These are phyloP conservation scores for Scytalidium sp. DNA, from an alignment of 2,329 filamentous ascomycete genomes.

Conservation along the genomic window DNA sequence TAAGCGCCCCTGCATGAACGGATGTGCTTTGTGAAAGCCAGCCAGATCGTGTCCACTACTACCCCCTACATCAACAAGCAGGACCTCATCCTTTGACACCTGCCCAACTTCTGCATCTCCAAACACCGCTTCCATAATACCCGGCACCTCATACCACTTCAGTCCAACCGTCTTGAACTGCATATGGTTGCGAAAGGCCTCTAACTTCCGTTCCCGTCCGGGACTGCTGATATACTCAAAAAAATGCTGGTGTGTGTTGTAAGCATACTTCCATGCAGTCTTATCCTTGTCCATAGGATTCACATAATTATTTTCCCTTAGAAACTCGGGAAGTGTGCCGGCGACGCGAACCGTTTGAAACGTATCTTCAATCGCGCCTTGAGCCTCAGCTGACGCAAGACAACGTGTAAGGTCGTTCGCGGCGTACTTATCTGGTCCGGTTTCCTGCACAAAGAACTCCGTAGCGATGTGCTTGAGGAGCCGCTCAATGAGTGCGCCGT, in stretches of 20 bases:
- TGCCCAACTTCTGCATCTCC: conserved; percentile 1
- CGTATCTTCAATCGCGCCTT: conserved; percentile 2
- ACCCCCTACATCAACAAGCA: conserved; percentile 11
- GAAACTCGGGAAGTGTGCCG: neutral
- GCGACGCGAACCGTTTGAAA: conserved; percentile 1
- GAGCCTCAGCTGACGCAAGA: neutral
- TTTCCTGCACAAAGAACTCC: conserved; percentile 4
- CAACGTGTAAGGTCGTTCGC: conserved; percentile 3
- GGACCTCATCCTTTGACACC: neutral
- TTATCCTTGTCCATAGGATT: conserved; percentile 6
- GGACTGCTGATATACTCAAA: conserved; percentile 3
- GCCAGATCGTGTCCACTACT: conserved; percentile 8
- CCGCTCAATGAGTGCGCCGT: conserved; percentile 3
- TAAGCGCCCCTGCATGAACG: neutral
- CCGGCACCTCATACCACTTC: conserved; percentile 5
- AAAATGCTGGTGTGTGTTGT: conserved; percentile 4
- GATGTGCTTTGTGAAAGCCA: neutral
- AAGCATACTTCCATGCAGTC: conserved; percentile 4
- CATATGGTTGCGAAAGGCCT: conserved; percentile 3
- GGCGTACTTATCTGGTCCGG: conserved; percentile 1
- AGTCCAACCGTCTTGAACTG: conserved; percentile 4
- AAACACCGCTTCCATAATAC: conserved; percentile 2
- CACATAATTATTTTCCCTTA: conserved; percentile 2
- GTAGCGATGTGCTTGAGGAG: conserved; percentile 2
- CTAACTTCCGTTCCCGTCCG: conserved; percentile 1